phyloP scores from a whole-genome alignment of 23 red algal genomes.

The Agarophyton chilense region DNA sequence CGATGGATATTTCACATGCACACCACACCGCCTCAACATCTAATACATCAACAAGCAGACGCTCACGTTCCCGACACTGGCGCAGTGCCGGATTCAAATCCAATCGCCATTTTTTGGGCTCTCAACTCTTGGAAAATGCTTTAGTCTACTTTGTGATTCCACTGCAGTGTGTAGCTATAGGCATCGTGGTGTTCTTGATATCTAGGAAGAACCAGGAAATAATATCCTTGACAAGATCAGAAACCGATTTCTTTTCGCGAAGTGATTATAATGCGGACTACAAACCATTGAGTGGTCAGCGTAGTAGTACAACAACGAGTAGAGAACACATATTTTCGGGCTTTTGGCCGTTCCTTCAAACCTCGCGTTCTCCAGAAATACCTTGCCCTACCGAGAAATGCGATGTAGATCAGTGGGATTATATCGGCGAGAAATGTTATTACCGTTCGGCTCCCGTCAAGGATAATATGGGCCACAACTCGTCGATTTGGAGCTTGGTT shows the following conservation, averaged over 20 bases:
- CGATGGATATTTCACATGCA: background rate
- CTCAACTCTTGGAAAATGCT: background rate
- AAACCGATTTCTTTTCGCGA: background rate
- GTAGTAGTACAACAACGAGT: background rate
- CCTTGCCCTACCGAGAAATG: slow-evolving; percentile 7
- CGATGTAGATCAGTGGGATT: slow-evolving; percentile 24
- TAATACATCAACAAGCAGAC: background rate
- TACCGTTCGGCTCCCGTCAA: slow-evolving; percentile 28
- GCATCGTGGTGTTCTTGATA: background rate
- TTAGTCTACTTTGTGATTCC: background rate
- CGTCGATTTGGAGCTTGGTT: slow-evolving; percentile 49
- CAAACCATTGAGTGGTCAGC: background rate
- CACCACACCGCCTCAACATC: background rate
- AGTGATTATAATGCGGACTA: background rate
- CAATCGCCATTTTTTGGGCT: background rate
- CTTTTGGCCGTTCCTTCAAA: background rate
- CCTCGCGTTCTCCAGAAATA: background rate
- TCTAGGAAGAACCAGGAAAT: background rate
- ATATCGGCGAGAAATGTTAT: slow-evolving; percentile 48
- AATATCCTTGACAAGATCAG: background rate
- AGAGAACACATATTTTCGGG: background rate
- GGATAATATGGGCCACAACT: slow-evolving; percentile 29
- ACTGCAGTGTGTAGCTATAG: background rate
- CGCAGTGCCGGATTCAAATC: background rate
- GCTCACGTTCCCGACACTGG: background rate